Conservation (phyloP, 495 filamentous ascomycete genomes). For the Talaromyces thailandensis region DNA sequence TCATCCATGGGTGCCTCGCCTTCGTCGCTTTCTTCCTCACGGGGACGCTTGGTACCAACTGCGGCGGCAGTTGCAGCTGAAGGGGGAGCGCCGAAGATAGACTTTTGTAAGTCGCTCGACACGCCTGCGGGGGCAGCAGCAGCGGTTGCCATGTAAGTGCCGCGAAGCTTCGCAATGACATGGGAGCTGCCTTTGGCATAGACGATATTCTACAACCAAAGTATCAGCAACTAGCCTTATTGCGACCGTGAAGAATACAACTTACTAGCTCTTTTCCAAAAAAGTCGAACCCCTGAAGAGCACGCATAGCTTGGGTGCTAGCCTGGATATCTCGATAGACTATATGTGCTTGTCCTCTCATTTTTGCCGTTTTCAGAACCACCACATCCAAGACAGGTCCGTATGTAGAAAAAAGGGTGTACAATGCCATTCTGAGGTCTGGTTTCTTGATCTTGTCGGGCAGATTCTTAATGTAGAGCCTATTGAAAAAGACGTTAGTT, state of each 20-base stretch:
- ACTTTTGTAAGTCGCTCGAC: slow-evolving; percentile 70
- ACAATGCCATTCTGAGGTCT: slow-evolving; percentile 74
- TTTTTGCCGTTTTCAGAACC: slow-evolving; percentile 74
- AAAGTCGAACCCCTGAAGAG: slow-evolving; percentile 78
- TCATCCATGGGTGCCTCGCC: slow-evolving; percentile 70
- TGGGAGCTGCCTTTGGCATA: slow-evolving; percentile 85
- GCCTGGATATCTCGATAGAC: slow-evolving; percentile 80
- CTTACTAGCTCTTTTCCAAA: slow-evolving; percentile 78
- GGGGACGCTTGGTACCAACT: slow-evolving; percentile 53
- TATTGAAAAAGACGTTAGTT: slow-evolving; percentile 25
- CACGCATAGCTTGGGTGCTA: slow-evolving; percentile 82
- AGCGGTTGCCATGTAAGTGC: slow-evolving; percentile 65
- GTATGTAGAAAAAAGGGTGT: slow-evolving; percentile 89
- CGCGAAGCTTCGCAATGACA: slow-evolving; percentile 80
- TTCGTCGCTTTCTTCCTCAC: slow-evolving; percentile 63
- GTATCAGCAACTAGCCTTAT: not conserved
- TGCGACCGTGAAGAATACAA: not conserved
- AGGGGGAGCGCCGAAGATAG: slow-evolving; percentile 67
- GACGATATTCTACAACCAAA: slow-evolving; percentile 56
- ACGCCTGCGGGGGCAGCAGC: slow-evolving; percentile 44
- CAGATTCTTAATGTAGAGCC: slow-evolving; percentile 81
- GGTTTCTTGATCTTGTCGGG: slow-evolving; percentile 77
- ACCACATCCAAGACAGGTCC: slow-evolving; percentile 93
- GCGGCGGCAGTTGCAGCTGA: slow-evolving; percentile 27
- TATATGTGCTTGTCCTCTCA: slow-evolving; percentile 92